Evolutionary conservation across 495 filamentous ascomycete species (phyloP).

Genomic region (Beverwykella pulmonaria): DNA sequence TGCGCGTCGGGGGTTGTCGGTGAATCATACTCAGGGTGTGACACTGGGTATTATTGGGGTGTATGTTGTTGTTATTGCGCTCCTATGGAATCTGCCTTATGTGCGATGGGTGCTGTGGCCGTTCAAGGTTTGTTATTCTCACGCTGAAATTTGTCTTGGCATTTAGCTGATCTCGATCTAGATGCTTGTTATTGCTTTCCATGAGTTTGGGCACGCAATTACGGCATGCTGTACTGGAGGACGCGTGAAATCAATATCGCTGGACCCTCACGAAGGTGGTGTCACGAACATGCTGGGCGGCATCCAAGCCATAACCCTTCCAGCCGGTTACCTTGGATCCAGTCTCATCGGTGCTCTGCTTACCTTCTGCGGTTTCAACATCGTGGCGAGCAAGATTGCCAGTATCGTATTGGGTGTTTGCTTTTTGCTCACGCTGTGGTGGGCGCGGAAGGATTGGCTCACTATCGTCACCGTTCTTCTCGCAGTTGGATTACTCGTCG

Average conservation of each 20-base stretch:
- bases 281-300: constrained; percentile 83
- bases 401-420: constrained; percentile 72
- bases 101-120: constrained; percentile 73
- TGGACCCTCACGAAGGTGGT: constrained; percentile 71
- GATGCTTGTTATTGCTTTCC: constrained; percentile 86
- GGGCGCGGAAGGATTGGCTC: constrained; percentile 75
- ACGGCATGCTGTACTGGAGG: constrained; percentile 73
- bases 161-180: constrained; percentile 32
- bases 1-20: constrained; percentile 57
- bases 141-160: constrained; percentile 3
- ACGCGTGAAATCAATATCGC: constrained; percentile 69
- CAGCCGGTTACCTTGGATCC: constrained; percentile 76
- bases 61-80: constrained; percentile 73
- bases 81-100: constrained; percentile 80
- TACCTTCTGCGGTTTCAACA: constrained; percentile 79
- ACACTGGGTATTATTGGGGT: constrained; percentile 70
- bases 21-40: constrained; percentile 71
- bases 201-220: constrained; percentile 80
- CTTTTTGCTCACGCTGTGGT: constrained; percentile 77
- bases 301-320: constrained; percentile 69
- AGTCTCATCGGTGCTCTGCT: constrained; percentile 74
- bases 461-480: constrained; percentile 69
- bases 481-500: constrained; percentile 71
- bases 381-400: constrained; percentile 76
- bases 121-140: constrained; percentile 65